Evolutionary conservation across 352 stramenopile species (phyloP), one percentile per base, ranked within the genome.

Genomic region (Sclerospora graminicola): DNA sequence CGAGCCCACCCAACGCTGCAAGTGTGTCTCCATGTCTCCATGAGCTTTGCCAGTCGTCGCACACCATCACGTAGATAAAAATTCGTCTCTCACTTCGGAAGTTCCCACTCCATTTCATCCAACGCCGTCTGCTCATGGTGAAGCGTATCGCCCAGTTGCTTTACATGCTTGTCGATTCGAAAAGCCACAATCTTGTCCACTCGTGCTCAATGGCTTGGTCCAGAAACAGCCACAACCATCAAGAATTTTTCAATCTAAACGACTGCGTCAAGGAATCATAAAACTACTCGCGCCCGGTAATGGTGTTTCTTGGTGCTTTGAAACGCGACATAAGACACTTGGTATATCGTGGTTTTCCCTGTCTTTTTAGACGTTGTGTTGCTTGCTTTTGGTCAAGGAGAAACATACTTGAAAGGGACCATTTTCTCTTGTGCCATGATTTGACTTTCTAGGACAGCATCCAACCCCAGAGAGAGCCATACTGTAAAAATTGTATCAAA

Each of bases 61-160:
- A 98, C 73, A 14, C 96, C 96, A 70, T 99, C 96, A n/a, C 95
- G 85, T 31, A 99, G n/a, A n/a, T n/a, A n/a, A n/a, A n/a, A 56
- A 72, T 99, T 95, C 0, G 83, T 71, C 2, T 92, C 83, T 6
- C 98, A 56, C 56, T 97, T 97, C 4, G 54, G 75, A 26, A 98
- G 71, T 41, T 77, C 62, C 31, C 97, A 86, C 53, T 98, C 75
- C 32, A 98, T 82, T 58, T 98, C 96, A 51, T 99, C 94, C 27
- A 98, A 51, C 0, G 86, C 66, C 7, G 76, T 82, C 64, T 98
- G 96, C 23, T 90, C 59, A 53, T 98, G 94, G 14, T 42, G 68
- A 5, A 98, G 64, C 15, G 56, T 75, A 39, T 98, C 89, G 14
- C 94, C 81, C 15, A 95, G 51, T 16, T 80, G 68, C 31, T 72